phyloP scores from a whole-genome alignment of 2,329 filamentous ascomycete species.

The Fusarium foetens region DNA sequence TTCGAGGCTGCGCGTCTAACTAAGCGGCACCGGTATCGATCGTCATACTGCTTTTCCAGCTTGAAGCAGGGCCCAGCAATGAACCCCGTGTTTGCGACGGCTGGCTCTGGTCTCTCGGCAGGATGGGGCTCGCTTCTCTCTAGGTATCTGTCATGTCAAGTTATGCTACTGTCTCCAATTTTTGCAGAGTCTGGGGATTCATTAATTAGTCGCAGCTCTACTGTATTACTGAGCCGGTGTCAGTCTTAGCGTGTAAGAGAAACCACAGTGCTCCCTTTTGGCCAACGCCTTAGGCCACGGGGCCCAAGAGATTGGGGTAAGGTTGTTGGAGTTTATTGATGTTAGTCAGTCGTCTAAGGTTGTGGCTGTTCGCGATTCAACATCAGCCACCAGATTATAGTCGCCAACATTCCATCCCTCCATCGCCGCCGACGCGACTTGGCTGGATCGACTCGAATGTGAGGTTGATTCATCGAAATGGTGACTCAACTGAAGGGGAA shows the following conservation, averaged over 20 bases:
- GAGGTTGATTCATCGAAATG: constrained; percentile 15
- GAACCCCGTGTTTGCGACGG: constrained; percentile 41
- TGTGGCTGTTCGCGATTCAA: constrained; percentile 28
- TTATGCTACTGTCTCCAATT: constrained; percentile 17
- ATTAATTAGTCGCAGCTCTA: constrained; percentile 25
- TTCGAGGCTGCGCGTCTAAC: constrained; percentile 16
- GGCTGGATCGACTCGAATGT: background rate
- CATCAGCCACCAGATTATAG: constrained; percentile 29
- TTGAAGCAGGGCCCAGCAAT: constrained; percentile 22
- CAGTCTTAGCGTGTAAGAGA: constrained; percentile 22
- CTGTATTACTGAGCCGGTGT: constrained; percentile 31
- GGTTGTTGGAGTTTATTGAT: constrained; percentile 25
- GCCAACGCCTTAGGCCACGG: constrained; percentile 36
- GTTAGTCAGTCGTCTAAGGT: constrained; percentile 12
- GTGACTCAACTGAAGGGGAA: constrained; percentile 24
- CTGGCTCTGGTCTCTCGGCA: constrained; percentile 35
- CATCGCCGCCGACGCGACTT: constrained; percentile 9
- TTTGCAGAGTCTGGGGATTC: constrained; percentile 37
- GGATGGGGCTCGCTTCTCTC: constrained; percentile 11
- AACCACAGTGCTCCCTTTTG: constrained; percentile 13
- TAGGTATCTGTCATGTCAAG: constrained; percentile 22
- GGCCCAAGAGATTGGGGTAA: constrained; percentile 41
- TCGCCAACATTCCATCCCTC: constrained; percentile 27
- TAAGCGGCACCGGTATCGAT: constrained; percentile 25
- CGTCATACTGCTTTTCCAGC: constrained; percentile 35